Evolutionary conservation across 495 filamentous ascomycete species (phyloP).

Genomic region (Jackrogersella minutella): DNA sequence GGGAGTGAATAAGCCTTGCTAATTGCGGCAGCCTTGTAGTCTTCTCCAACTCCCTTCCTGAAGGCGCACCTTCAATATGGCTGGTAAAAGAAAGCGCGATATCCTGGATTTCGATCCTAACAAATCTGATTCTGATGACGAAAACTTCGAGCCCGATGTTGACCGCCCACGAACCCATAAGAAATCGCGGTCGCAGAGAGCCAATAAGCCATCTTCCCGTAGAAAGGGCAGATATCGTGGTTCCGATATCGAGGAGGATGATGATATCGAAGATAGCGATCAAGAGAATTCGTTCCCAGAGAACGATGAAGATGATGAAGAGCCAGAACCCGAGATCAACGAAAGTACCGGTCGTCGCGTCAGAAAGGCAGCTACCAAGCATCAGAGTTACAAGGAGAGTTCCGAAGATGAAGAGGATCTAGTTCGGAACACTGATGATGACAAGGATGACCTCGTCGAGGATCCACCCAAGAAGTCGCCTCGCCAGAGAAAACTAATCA

Average conservation of each 20-base stretch:
- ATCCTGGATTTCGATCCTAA: constrained; percentile 76
- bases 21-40: neutral
- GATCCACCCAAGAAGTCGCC: constrained; percentile 39
- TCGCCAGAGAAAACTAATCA: constrained; percentile 41
- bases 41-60: neutral
- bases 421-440: constrained; percentile 45
- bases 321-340: constrained; percentile 67
- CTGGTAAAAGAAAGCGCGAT: constrained; percentile 69
- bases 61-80: constrained; percentile 46
- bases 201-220: constrained; percentile 47
- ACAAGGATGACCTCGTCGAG: constrained; percentile 35
- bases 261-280: constrained; percentile 63
- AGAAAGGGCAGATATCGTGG: constrained; percentile 56
- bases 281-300: constrained; percentile 68
- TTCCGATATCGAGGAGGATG: constrained; percentile 76
- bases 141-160: constrained; percentile 69
- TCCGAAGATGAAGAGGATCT: constrained; percentile 50
- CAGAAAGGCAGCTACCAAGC: constrained; percentile 65
- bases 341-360: constrained; percentile 71
- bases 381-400: constrained; percentile 57
- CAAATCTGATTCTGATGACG: constrained; percentile 85
- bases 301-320: constrained; percentile 67
- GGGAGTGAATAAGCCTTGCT: neutral
- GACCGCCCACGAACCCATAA: constrained; percentile 56
- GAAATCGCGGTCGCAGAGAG: constrained; percentile 47